A percentile compares a stretch with the other conserved stretches of the same genome.
Conservation (phyloP, 2,329 filamentous ascomycete species). For the Verticillium albo-atrum region DNA sequence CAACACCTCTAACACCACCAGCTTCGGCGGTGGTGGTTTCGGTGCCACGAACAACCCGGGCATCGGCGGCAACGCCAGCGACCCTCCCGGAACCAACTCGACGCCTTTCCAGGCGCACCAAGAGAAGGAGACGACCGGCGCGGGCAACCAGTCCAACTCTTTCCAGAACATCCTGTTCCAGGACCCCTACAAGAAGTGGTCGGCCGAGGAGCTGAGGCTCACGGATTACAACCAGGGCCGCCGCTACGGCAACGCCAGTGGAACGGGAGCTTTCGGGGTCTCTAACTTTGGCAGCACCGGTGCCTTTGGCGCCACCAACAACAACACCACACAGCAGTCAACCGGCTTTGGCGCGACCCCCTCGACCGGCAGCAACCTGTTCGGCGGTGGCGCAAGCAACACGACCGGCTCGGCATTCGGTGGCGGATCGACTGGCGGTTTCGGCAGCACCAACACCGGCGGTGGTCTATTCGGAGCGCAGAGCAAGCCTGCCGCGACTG, state of each 20-base stretch:
- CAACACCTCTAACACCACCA: constrained; percentile 25
- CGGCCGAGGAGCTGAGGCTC: constrained; percentile 76
- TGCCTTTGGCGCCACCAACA: constrained; percentile 40
- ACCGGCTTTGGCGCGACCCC: constrained; percentile 37
- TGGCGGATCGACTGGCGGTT: constrained; percentile 25
- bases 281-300: constrained; percentile 44
- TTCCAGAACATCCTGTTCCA: constrained; percentile 80
- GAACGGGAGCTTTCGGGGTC: constrained; percentile 79
- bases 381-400: constrained; percentile 25
- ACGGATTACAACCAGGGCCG: constrained; percentile 87
- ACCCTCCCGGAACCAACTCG: constrained; percentile 64
- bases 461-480: constrained; percentile 19
- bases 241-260: constrained; percentile 75
- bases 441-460: constrained; percentile 23
- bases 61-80: constrained; percentile 46
- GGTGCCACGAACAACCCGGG: constrained; percentile 42
- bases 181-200: constrained; percentile 82
- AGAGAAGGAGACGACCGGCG: constrained; percentile 67
- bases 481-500: constrained; percentile 25
- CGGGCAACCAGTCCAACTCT: constrained; percentile 49
- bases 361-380: constrained; percentile 29
- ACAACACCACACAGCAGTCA: constrained; percentile 20
- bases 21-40: constrained; percentile 29
- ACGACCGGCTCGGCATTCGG: constrained; percentile 14
- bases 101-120: constrained; percentile 64